A percentile compares a stretch with the other conserved stretches of the same genome.
Evolutionary conservation across 2,329 filamentous ascomycete species (phyloP).

Genomic region (Phaeoacremonium minimum): DNA sequence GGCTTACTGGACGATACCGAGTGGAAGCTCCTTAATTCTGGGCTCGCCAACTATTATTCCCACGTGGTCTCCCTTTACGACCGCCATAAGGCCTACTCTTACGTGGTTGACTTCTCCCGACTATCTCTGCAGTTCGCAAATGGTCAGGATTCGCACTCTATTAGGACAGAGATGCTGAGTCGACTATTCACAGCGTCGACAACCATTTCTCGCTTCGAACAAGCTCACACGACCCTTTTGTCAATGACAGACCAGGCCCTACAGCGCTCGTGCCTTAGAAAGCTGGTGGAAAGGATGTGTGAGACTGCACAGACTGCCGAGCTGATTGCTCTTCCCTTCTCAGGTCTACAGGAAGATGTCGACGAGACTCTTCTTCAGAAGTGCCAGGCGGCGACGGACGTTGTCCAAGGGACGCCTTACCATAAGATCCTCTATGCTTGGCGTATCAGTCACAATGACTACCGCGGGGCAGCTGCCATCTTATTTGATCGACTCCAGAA

Average conservation of each 20-base stretch:
- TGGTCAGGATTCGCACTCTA: constrained; percentile 24
- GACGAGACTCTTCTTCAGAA: constrained; percentile 73
- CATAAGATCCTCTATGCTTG: constrained; percentile 90
- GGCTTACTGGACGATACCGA: constrained; percentile 74
- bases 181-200: constrained; percentile 81
- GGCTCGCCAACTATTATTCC: constrained; percentile 78
- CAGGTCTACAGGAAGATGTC: constrained; percentile 70
- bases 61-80: constrained; percentile 85
- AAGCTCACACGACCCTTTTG: constrained; percentile 75
- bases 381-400: constrained; percentile 64
- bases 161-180: constrained; percentile 69
- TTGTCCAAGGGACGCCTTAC: constrained; percentile 64
- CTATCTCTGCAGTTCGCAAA: constrained; percentile 64
- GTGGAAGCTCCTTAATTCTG: constrained; percentile 63
- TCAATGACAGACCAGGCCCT: constrained; percentile 69
- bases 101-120: constrained; percentile 78
- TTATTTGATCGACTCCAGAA: constrained; percentile 61
- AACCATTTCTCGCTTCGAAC: constrained; percentile 72
- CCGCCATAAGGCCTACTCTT: constrained; percentile 68
- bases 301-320: constrained; percentile 60
- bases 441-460: constrained; percentile 79
- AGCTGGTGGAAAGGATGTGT: constrained; percentile 66
- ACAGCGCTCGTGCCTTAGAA: constrained; percentile 66
- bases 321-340: constrained; percentile 74
- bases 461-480: constrained; percentile 69